Conservation (phyloP, 805 yeast species). For the Suhomyces tanzawaensis region DNA sequence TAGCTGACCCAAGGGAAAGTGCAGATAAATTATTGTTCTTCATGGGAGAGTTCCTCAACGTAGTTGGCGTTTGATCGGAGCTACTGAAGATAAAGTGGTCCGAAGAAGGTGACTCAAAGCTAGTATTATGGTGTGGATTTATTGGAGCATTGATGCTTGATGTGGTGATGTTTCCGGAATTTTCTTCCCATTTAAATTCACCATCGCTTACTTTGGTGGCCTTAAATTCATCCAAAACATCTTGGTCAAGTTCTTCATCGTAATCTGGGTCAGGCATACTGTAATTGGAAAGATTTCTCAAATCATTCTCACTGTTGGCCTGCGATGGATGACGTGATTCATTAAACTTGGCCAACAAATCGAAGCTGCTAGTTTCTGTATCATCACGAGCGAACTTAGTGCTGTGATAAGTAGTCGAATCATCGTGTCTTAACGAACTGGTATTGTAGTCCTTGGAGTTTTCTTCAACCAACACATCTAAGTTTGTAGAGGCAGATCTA, state of each 20-base stretch:
- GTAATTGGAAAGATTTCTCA: conserved; percentile 7
- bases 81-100: conserved; percentile 9
- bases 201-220: conserved; percentile 28
- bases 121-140: conserved; percentile 1
- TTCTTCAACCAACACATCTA: conserved; percentile 32
- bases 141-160: conserved; percentile 2
- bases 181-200: conserved; percentile 29
- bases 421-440: conserved; percentile 3
- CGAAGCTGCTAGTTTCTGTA: conserved; percentile 14
- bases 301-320: conserved; percentile 15
- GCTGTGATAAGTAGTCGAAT: conserved; percentile 14
- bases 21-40: conserved; percentile 19
- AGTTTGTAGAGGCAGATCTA: conserved; percentile 23
- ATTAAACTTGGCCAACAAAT: conserved; percentile 19
- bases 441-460: conserved; percentile 20
- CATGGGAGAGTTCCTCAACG: conserved; percentile 9
- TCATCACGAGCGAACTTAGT: conserved; percentile 10
- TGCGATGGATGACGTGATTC: conserved; percentile 15
- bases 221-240: conserved; percentile 29
- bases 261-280: conserved; percentile 10
- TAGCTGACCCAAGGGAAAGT: conserved; percentile 18
- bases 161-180: conserved; percentile 4
- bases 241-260: conserved; percentile 13
- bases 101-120: conserved; percentile 11
- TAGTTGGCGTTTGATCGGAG: conserved; percentile 8